Evolutionary conservation across 108 stramenopile species (phyloP).

Genomic region (Epithemia pelagica): DNA sequence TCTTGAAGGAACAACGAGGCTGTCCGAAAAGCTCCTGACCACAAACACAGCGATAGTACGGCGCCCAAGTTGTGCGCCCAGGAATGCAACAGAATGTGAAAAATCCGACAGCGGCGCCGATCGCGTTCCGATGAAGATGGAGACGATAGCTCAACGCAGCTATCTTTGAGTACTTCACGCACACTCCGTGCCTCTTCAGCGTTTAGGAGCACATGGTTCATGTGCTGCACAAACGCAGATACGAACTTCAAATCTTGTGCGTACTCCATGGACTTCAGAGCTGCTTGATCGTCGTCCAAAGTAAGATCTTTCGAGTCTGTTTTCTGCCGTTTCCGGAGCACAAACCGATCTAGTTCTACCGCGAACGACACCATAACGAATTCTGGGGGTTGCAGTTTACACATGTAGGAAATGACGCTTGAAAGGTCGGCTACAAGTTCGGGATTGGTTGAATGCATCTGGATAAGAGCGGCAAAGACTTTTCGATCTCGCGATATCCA

Average conservation of each 20-base stretch:
- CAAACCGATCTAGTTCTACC: conserved; percentile 64
- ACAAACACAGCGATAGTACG: conserved; percentile 64
- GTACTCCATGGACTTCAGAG: not conserved
- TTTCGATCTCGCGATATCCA: conserved; percentile 64
- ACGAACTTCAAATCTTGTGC: conserved; percentile 70
- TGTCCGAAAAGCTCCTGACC: conserved; percentile 77
- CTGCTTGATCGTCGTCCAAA: conserved; percentile 20
- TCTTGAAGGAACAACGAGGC: conserved; percentile 57
- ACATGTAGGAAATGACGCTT: conserved; percentile 73
- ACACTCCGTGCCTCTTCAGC: conserved; percentile 55
- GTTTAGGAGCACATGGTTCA: conserved; percentile 68
- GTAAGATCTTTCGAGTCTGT: conserved; percentile 9
- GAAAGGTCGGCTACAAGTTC: conserved; percentile 63
- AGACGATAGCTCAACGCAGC: conserved; percentile 42
- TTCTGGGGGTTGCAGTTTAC: conserved; percentile 76
- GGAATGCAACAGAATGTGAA: conserved; percentile 72
- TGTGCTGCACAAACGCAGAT: conserved; percentile 73
- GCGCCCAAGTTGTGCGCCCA: conserved; percentile 76
- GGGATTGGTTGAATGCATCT: conserved; percentile 58
- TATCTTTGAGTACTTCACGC: conserved; percentile 51
- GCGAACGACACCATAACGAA: conserved; percentile 82
- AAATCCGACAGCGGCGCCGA: conserved; percentile 44
- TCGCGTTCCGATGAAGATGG: conserved; percentile 28
- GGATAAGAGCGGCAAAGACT: conserved; percentile 71
- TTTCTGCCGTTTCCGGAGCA: conserved; percentile 7